phyloP scores from a whole-genome alignment of 352 stramenopile species.

The Phytophthora meadii region DNA sequence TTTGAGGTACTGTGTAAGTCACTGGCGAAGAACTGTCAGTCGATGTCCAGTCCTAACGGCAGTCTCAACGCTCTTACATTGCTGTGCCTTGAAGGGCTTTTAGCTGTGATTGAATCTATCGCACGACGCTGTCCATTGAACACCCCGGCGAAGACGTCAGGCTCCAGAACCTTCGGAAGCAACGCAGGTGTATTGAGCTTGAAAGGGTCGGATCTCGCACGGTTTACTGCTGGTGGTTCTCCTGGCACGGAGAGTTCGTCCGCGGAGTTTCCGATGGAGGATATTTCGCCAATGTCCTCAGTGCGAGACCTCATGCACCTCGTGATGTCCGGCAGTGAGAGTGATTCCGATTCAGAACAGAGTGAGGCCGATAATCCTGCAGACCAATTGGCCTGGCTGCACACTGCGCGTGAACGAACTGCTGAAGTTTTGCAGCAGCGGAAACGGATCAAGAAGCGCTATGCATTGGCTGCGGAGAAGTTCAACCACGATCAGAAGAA shows the following conservation, averaged over 20 bases:
- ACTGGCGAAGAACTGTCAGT: constrained; percentile 89
- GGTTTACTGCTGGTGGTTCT: constrained; percentile 56
- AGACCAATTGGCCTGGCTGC: constrained; percentile 80
- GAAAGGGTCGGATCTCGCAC: constrained; percentile 72
- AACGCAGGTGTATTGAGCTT: constrained; percentile 52
- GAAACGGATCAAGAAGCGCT: constrained; percentile 92
- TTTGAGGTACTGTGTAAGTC: constrained; percentile 97
- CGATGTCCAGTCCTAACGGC: constrained; percentile 66
- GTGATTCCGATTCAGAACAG: constrained; percentile 73
- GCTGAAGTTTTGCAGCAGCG: constrained; percentile 91
- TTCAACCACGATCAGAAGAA: constrained; percentile 96
- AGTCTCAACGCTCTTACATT: constrained; percentile 74
- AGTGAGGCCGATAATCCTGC: constrained; percentile 48
- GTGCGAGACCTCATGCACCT: constrained; percentile 86
- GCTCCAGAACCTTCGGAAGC: constrained; percentile 35
- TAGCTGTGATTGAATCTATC: constrained; percentile 96
- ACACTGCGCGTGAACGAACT: constrained; percentile 85
- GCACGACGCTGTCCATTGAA: constrained; percentile 83
- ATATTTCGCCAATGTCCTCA: constrained; percentile 86
- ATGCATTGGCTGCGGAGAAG: constrained; percentile 89
- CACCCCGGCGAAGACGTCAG: constrained; percentile 26
- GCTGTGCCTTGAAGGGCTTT: constrained; percentile 81
- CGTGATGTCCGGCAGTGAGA: constrained; percentile 83
- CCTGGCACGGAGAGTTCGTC: constrained; percentile 32
- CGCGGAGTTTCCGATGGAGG: constrained; percentile 66